phyloP scores from a whole-genome alignment of 2,329 filamentous ascomycete species.

The Aspergillus sp. region DNA sequence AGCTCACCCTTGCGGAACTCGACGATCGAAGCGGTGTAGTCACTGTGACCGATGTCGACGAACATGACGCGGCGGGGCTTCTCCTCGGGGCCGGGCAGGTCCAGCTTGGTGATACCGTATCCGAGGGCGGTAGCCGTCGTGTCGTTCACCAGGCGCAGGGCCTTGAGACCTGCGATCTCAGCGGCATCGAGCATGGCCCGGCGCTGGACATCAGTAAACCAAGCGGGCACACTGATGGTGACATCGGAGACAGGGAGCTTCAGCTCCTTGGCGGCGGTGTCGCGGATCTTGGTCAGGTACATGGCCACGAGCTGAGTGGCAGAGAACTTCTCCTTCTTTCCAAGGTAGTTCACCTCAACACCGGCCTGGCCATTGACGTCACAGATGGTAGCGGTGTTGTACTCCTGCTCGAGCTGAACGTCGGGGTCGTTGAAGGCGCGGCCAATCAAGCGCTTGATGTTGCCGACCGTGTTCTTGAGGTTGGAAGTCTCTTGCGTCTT shows the following conservation, averaged over 20 bases:
- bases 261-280: conserved; percentile 81
- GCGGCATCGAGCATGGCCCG: conserved; percentile 85
- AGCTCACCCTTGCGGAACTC: conserved; percentile 98
- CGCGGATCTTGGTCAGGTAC: conserved; percentile 93
- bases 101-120: conserved; percentile 96
- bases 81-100: conserved; percentile 85
- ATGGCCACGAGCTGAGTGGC: conserved; percentile 91
- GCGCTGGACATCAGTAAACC: conserved; percentile 96
- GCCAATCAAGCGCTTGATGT: conserved; percentile 88
- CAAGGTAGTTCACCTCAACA: conserved; percentile 87
- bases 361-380: conserved; percentile 94
- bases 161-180: conserved; percentile 89
- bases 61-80: conserved; percentile 88
- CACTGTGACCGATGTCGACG: conserved; percentile 93
- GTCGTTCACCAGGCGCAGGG: conserved; percentile 94
- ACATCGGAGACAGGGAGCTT: conserved; percentile 89
- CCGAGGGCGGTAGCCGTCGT: conserved; percentile 94
- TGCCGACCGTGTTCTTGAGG: conserved; percentile 96
- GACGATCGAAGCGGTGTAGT: conserved; percentile 90
- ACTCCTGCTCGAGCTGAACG: conserved; percentile 88
- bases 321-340: conserved; percentile 94
- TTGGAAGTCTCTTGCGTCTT: conserved; percentile 99
- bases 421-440: conserved; percentile 87
- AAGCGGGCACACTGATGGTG: conserved; percentile 90
- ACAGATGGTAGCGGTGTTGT: conserved; percentile 78